Evolutionary conservation across 2,329 filamentous ascomycete genomes (phyloP), one percentile per base, ranked within the genome.

Genomic region (Hypoxylon sp.): DNA sequence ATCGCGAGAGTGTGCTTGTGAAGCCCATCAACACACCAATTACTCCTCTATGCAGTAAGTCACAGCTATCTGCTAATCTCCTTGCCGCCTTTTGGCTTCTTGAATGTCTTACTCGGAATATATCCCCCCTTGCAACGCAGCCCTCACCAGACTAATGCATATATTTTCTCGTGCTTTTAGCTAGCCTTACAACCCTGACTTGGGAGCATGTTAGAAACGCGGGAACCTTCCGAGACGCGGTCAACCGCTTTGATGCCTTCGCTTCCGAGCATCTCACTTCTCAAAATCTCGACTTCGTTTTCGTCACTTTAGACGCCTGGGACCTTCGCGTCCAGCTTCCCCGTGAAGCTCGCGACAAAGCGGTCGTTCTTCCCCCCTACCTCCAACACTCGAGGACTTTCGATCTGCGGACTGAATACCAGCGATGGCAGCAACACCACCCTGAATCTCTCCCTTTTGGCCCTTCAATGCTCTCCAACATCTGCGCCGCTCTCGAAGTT

Each of bases 171-270:
- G 59, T 50, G 67, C 70, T 70, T 77, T 73, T 80, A 98, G 94
- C 96, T 79, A 98, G 94, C 84, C 86, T 99, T 80, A 99, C 96
- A 50, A 99, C 96, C 73, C 86, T 99, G 76, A 98, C 96, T 60
- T 99, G 96, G 96, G 96, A 99, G 82, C 95, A 99, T 84, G 96
- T 99, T 80, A 92, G 95, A 80, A 97, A 95, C 81, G 95, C 96
- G 80, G 96, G 96, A 74, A 95, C 94, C 74, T 99, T 98, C 89
- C 91, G 95, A 76, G 96, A 98, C 83, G 96, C 96, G 74, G 92
- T 99, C 84, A 93, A 92, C 82, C 93, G 93, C 75, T 98, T 99
- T 83, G 94, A 97, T 82, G 87, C 91, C 71, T 99, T 98, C 81
- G 94, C 94, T 78, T 91, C 92, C 75, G 95, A 99, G 82, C 93